Conservation (phyloP, 768 basidiomycete genomes). For the Tylopilus intermedius region DNA sequence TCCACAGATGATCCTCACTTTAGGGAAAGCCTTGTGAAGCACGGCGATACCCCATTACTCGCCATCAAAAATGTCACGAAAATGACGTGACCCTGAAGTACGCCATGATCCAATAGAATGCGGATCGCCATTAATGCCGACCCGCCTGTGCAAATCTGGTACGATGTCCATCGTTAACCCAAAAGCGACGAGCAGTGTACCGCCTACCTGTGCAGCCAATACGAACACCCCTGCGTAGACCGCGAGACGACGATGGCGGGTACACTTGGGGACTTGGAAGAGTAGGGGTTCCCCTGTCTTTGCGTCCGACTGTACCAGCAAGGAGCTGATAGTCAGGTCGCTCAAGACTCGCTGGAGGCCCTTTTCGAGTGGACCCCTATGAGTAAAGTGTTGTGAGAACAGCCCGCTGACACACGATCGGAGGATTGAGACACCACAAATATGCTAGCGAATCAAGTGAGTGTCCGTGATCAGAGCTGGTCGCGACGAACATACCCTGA, state of each 20-base stretch:
- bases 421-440: conserved; percentile 87
- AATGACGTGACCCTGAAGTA: conserved; percentile 76
- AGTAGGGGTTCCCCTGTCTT: conserved; percentile 84
- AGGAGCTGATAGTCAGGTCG: conserved; percentile 80
- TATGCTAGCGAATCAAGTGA: conserved; percentile 37
- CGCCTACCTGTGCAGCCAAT: conserved; percentile 75
- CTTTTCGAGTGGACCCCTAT: conserved; percentile 77
- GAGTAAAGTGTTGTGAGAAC: conserved; percentile 1
- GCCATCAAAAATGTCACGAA: conserved; percentile 89
- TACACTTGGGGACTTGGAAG: conserved; percentile 68
- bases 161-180: background rate
- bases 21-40: conserved; percentile 78
- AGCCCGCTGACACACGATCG: conserved; percentile 59
- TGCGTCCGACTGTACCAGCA: conserved; percentile 86
- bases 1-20: conserved; percentile 78
- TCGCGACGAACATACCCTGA: conserved; percentile 40
- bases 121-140: conserved; percentile 94
- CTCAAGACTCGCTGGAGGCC: conserved; percentile 87
- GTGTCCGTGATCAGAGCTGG: background rate
- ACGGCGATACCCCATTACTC: conserved; percentile 74
- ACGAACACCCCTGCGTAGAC: conserved; percentile 76
- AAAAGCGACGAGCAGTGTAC: background rate
- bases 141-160: conserved; percentile 87
- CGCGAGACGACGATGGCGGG: conserved; percentile 65
- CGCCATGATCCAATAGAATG: conserved; percentile 88